A percentile compares a stretch with the other conserved stretches of the same genome.
phyloP scores from a whole-genome alignment of 257 asterid genomes.

The Perilla frutescens region DNA sequence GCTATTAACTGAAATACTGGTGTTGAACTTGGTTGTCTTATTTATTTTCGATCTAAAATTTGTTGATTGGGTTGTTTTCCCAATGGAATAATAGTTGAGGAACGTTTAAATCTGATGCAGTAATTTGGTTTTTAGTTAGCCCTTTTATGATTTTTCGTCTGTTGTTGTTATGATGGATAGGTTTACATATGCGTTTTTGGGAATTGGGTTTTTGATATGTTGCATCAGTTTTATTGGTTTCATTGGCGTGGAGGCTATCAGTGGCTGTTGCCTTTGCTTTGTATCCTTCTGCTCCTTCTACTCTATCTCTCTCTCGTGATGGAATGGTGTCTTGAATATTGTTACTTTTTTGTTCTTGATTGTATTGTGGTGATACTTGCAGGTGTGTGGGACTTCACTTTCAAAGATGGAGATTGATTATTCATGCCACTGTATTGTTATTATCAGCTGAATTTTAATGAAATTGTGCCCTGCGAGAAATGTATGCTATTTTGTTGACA shows the following conservation, averaged over 20 bases:
- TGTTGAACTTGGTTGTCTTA: too few relatives aligned
- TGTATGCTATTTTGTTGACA: background rate
- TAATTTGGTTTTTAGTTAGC: background rate
- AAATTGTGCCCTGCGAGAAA: background rate
- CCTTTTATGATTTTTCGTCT: constrained; percentile 18
- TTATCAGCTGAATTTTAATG: constrained; percentile 14
- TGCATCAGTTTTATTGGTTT: constrained; percentile 69
- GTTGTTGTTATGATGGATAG: constrained; percentile 45
- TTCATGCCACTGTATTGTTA: background rate
- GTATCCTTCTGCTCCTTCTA: constrained; percentile 60
- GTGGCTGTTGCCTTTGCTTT: constrained; percentile 87
- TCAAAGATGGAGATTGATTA: constrained; percentile 4
- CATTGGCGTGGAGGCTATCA: constrained; percentile 84
- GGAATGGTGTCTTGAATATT: background rate
- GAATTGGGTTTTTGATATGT: constrained; percentile 64
- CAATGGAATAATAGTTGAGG: constrained; percentile 16
- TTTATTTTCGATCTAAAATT: constrained; percentile 3
- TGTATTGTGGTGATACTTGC: constrained; percentile 1
- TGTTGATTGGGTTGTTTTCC: background rate
- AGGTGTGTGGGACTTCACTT: background rate
- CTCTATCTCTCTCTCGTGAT: constrained; percentile 1
- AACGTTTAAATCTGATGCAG: constrained; percentile 8
- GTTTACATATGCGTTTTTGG: constrained; percentile 84
- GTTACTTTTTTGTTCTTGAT: constrained; percentile 4
- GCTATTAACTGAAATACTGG: too few relatives aligned